Evolutionary conservation across 2,329 filamentous ascomycete genomes (phyloP).

Genomic region (Colletotrichum karsti): DNA sequence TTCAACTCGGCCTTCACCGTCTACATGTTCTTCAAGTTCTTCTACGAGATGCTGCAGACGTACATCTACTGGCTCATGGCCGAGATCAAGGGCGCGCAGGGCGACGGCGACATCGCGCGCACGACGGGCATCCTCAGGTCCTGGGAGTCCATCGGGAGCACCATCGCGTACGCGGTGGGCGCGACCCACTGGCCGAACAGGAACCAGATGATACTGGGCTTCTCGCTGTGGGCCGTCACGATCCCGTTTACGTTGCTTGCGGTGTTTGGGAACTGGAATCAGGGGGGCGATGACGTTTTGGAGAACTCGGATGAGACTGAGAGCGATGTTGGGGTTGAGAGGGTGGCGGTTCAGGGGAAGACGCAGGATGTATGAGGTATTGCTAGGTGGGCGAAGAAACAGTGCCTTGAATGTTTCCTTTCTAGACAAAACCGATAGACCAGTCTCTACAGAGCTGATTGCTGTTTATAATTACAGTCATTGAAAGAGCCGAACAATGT

Average conservation of each 20-base stretch:
- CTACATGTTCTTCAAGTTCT: constrained; percentile 27
- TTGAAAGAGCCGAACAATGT: too few species aligned
- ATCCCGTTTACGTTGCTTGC: constrained; percentile 22
- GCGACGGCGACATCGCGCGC: constrained; percentile 15
- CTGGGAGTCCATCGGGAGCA: constrained; percentile 20
- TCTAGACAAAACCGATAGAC: too few species aligned
- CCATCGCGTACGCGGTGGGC: constrained; percentile 14
- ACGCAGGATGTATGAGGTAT: background rate
- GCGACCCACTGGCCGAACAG: constrained; percentile 23
- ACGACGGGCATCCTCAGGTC: constrained; percentile 20
- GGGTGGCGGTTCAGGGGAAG: background rate
- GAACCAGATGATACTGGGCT: constrained; percentile 18
- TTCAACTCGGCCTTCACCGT: constrained; percentile 20
- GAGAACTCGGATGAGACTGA: background rate
- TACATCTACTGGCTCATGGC: constrained; percentile 27
- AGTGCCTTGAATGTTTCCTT: too few species aligned
- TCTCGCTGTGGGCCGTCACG: constrained; percentile 10
- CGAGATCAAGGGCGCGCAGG: constrained; percentile 22
- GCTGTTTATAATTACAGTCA: too few species aligned
- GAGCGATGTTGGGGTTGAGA: constrained; percentile 2
- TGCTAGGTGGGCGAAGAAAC: too few species aligned
- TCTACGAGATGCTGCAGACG: constrained; percentile 22
- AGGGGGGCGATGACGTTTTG: background rate
- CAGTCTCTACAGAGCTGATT: too few species aligned
- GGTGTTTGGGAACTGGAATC: constrained; percentile 20